Evolutionary conservation across 768 basidiomycete genomes (phyloP).

Genomic region (Rubroboletus pulcherrimus): DNA sequence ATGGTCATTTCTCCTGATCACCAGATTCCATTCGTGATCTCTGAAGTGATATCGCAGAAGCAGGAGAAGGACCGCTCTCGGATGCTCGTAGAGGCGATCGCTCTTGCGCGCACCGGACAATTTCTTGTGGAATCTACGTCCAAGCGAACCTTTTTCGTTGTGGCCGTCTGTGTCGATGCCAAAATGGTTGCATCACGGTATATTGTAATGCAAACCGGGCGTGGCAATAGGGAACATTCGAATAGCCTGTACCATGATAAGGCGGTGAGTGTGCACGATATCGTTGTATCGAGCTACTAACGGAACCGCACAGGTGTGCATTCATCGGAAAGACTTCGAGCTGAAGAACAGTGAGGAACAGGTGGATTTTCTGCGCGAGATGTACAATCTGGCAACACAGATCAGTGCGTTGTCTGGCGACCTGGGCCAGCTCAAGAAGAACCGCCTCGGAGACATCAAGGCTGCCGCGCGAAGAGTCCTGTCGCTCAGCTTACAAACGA

Average conservation of each 20-base stretch:
- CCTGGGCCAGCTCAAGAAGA: background rate
- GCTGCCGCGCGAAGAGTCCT: too few species aligned
- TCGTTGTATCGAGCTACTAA: background rate
- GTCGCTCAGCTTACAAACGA: too few species aligned
- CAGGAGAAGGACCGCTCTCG: background rate
- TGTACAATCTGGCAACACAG: slow-evolving; percentile 9
- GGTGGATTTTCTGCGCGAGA: slow-evolving; percentile 5
- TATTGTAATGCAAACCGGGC: background rate
- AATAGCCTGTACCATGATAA: background rate
- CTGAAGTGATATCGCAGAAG: slow-evolving; percentile 4
- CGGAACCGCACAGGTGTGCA: background rate
- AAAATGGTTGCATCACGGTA: slow-evolving; percentile 1
- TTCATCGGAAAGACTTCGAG: background rate
- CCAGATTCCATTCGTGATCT: slow-evolving; percentile 9
- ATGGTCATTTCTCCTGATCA: background rate
- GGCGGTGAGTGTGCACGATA: background rate
- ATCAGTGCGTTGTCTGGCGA: background rate
- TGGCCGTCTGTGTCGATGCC: slow-evolving; percentile 9
- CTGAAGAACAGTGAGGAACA: background rate
- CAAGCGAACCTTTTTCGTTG: slow-evolving; percentile 5
- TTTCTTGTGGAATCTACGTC: background rate
- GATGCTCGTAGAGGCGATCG: slow-evolving; percentile 15
- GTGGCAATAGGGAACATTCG: background rate
- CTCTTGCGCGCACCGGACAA: background rate
- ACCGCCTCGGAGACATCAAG: background rate